These are phyloP conservation scores for Zoysia matrella DNA, from an alignment of 202 grass and related monocot species.

Conservation along the genomic window DNA sequence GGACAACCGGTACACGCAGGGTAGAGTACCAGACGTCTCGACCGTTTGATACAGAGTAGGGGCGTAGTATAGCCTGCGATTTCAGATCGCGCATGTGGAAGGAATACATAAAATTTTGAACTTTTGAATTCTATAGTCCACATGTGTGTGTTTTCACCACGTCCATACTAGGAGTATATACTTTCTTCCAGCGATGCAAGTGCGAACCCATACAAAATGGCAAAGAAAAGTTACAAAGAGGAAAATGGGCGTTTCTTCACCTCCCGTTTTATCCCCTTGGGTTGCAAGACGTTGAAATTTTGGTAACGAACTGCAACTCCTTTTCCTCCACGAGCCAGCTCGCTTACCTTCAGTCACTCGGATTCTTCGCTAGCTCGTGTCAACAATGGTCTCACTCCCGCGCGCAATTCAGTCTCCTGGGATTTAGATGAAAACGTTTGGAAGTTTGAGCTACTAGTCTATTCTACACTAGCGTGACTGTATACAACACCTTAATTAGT, in stretches of 20 bases:
- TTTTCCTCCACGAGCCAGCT: constrained; percentile 37
- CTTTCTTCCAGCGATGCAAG: background rate
- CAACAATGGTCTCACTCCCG: constrained; percentile 46
- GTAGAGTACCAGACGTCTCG: background rate
- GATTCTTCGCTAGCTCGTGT: constrained; percentile 50
- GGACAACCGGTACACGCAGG: background rate
- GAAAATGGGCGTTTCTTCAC: background rate
- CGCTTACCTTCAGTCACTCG: constrained; percentile 8
- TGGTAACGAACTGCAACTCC: constrained; percentile 25
- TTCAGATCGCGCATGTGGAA: constrained; percentile 4
- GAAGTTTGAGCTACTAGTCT: constrained; percentile 52
- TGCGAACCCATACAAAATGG: background rate
- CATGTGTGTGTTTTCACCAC: no score
- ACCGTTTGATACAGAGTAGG: constrained; percentile 28
- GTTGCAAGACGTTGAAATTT: constrained; percentile 16
- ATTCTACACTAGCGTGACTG: background rate
- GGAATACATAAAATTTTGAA: constrained; percentile 2
- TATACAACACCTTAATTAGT: constrained; percentile 29
- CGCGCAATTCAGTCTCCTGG: constrained; percentile 15
- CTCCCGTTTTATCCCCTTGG: background rate
- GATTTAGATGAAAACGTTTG: constrained; percentile 32
- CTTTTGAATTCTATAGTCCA: constrained; percentile 12
- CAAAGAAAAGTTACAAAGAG: background rate
- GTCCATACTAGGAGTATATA: no score
- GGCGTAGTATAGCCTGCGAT: background rate